Conservation (phyloP, 495 filamentous ascomycete genomes). For the Clohesyomyces aquaticus region DNA sequence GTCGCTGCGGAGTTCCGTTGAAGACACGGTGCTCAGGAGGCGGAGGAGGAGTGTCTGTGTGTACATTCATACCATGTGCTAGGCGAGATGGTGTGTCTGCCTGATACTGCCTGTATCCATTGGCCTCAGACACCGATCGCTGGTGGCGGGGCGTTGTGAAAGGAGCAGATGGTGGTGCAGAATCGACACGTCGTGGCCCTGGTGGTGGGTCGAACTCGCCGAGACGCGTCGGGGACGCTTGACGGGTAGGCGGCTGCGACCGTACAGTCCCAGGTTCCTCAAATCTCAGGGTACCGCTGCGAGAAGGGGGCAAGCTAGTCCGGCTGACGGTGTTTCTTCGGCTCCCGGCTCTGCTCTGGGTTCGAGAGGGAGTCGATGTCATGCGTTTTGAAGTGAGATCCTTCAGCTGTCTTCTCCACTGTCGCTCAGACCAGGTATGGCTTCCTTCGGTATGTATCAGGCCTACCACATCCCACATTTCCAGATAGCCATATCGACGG, state of each 20-base stretch:
- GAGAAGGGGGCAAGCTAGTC: slow-evolving; percentile 61
- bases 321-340: slow-evolving; percentile 67
- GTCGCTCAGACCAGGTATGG: slow-evolving; percentile 78
- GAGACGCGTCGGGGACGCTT: slow-evolving; percentile 39
- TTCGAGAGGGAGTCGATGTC: slow-evolving; percentile 43
- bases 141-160: slow-evolving; percentile 55
- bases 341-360: slow-evolving; percentile 56
- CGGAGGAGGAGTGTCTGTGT: slow-evolving; percentile 48
- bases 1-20: slow-evolving; percentile 25
- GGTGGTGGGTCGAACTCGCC: slow-evolving; percentile 42
- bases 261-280: slow-evolving; percentile 64
- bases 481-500: slow-evolving; percentile 86
- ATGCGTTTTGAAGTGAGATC: slow-evolving; percentile 85
- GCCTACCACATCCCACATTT: slow-evolving; percentile 78
- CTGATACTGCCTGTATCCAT: slow-evolving; percentile 54
- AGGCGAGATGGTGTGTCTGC: slow-evolving; percentile 52
- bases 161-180: slow-evolving; percentile 44
- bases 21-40: slow-evolving; percentile 51
- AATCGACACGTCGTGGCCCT: slow-evolving; percentile 49
- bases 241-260: slow-evolving; percentile 53
- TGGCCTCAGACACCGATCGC: slow-evolving; percentile 60
- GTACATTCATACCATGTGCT: slow-evolving; percentile 47
- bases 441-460: slow-evolving; percentile 79
- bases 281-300: slow-evolving; percentile 45
- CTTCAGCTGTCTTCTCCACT: slow-evolving; percentile 89